A percentile compares a stretch with the other conserved stretches of the same genome.
phyloP scores from a whole-genome alignment of 1,284 basidiomycete species.

The Rhodotorula sp. region DNA sequence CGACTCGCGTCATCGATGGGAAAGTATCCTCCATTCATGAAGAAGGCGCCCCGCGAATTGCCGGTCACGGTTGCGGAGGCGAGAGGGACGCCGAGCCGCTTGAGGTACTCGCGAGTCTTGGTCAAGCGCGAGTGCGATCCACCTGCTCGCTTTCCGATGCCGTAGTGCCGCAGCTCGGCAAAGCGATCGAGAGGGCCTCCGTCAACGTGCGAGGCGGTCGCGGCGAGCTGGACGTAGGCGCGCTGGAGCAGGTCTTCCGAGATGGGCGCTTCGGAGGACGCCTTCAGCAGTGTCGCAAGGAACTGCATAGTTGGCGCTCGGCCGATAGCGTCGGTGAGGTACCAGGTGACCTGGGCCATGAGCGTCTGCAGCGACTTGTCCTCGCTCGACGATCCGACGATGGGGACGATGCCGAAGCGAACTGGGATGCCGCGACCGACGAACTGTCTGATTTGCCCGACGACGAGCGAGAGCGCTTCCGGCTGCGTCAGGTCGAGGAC shows the following conservation, averaged over 20 bases:
- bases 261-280: conserved; percentile 16
- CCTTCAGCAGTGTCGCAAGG: conserved; percentile 27
- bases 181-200: conserved; percentile 39
- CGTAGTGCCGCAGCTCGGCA: conserved; percentile 41
- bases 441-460: conserved; percentile 63
- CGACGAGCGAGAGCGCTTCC: conserved; percentile 62
- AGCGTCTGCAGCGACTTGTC: conserved; percentile 52
- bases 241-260: conserved; percentile 39
- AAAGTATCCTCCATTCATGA: conserved; percentile 84
- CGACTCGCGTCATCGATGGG: conserved; percentile 66
- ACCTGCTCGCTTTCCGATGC: conserved; percentile 38
- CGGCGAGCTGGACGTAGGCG: conserved; percentile 44
- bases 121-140: conserved; percentile 6
- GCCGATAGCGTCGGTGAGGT: conserved; percentile 65
- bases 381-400: conserved; percentile 56
- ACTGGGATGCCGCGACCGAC: conserved; percentile 71
- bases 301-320: conserved; percentile 58
- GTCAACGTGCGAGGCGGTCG: conserved; percentile 40
- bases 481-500: conserved; percentile 71
- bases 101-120: conserved; percentile 27
- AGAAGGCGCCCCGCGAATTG: conserved; percentile 53
- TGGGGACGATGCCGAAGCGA: conserved; percentile 78
- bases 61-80: background rate
- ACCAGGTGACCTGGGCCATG: conserved; percentile 74
- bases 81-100: conserved; percentile 29